Base-by-base conservation (phyloP, 2,329 filamentous ascomycete genomes). In the Sarocladium oryzae region DNA sequence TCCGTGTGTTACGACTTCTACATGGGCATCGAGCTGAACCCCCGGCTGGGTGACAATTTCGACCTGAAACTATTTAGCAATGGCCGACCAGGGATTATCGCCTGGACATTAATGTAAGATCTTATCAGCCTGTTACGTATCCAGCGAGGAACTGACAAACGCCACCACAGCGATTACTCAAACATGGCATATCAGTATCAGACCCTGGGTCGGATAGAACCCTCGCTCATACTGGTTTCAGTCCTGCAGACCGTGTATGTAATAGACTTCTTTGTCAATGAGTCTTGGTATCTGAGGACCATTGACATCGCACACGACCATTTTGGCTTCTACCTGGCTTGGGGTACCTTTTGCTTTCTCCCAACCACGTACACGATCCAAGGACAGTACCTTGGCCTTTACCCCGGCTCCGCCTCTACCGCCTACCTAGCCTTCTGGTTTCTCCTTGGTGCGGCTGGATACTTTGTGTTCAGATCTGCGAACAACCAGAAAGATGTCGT, bases 41-140 rank as follows among this genome's bases (percentile, higher is more conserved):
- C 72, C 0, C 58, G 72, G 38, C 56, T 74, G 23, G 70, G 71
- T 0, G 56, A 63, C 2, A 60, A 56, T 11, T 75, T 71, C 56
- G 73, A 76, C 53, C 65, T 74, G 23, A 76, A 76, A 52, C 60
- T 75, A 0, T 76, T 75, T 54, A 70, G 66, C 46, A 75, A 74
- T 50, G 72, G 72, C 3, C 62, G 73, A 20, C 68, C 69, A n/a
- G 73, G 73, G 8, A 75, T 76, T 50, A 63, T 75, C 54, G 64
- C 67, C 8, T 75, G 72, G 71, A 71, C 69, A n/a, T 57, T 74
- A 28, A 70, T 74, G 71, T 73, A 57, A 40, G 65, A 10, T 35
- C 32, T 20, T 18, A 15, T 6, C 7, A n/a, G 11, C 3, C 23
- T 26, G 7, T n/a, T 8, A 7, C 10, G 30, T 32, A 2, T 16